phyloP scores from a whole-genome alignment of 2,329 filamentous ascomycete species.

The Colletotrichum sp. region DNA sequence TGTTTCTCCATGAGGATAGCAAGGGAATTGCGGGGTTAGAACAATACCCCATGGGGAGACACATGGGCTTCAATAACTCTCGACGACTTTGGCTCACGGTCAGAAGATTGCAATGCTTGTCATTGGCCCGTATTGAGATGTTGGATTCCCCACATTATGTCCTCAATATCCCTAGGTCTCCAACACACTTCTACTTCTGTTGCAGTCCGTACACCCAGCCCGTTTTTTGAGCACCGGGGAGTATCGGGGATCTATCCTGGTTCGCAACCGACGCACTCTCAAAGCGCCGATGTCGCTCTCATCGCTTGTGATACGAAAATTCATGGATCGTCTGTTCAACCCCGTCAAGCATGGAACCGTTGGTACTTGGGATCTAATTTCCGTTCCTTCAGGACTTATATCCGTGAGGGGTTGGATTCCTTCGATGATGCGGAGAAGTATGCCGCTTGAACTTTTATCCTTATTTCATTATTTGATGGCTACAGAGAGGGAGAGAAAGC shows the following conservation, averaged over 20 bases:
- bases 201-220: neutral
- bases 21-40: neutral
- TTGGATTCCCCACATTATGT: neutral
- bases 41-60: neutral
- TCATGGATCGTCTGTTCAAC: neutral
- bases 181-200: neutral
- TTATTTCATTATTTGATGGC: neutral
- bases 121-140: neutral
- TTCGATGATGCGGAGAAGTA: neutral
- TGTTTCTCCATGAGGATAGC: neutral
- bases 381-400: neutral
- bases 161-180: neutral
- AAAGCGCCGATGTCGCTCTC: neutral
- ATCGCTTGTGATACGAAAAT: neutral
- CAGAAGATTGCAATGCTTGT: fast-evolving
- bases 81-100: neutral
- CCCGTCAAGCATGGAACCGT: neutral
- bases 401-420: neutral
- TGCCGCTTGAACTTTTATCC: neutral
- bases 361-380: neutral
- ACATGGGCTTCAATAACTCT: neutral
- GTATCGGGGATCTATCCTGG: neutral
- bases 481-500: too few relatives aligned
- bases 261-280: neutral
- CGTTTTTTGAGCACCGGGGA: fast-evolving